A percentile compares a stretch with the other conserved stretches of the same genome.
phyloP scores from a whole-genome alignment of 2,329 filamentous ascomycete genomes.

The Colletotrichum noveboracense region DNA sequence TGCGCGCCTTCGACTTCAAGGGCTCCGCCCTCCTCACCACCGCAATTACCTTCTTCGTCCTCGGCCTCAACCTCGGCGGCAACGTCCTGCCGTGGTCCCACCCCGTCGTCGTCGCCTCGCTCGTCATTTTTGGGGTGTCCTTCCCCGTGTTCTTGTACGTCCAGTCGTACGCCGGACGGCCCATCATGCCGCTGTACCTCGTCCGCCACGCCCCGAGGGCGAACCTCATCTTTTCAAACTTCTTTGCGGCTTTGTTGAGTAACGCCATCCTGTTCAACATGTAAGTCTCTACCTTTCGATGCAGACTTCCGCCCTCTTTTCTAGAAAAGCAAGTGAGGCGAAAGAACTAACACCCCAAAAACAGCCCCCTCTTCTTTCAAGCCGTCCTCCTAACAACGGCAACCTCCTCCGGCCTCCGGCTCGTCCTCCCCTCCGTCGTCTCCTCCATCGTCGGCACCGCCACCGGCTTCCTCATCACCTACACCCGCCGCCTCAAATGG shows the following conservation, averaged over 20 bases:
- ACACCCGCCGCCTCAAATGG: slow-evolving; percentile 64
- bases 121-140: slow-evolving; percentile 50
- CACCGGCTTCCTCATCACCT: slow-evolving; percentile 68
- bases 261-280: slow-evolving; percentile 67
- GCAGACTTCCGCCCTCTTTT: not conserved
- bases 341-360: no score
- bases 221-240: slow-evolving; percentile 63
- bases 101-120: slow-evolving; percentile 58
- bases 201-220: slow-evolving; percentile 55
- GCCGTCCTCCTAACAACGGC: slow-evolving; percentile 73
- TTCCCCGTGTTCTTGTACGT: slow-evolving; percentile 58
- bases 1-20: slow-evolving; percentile 61
- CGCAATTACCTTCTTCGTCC: slow-evolving; percentile 61
- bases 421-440: slow-evolving; percentile 67
- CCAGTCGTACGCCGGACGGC: slow-evolving; percentile 54
- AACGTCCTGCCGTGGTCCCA: slow-evolving; percentile 68
- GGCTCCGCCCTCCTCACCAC: slow-evolving; percentile 60
- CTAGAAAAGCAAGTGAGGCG: no score
- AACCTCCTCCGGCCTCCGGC: slow-evolving; percentile 74
- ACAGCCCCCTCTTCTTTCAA: slow-evolving; percentile 79
- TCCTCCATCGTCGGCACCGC: slow-evolving; percentile 58
- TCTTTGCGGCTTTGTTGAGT: slow-evolving; percentile 53
- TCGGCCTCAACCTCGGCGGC: slow-evolving; percentile 68
- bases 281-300: slow-evolving; percentile 34
- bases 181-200: slow-evolving; percentile 65